Percentiles rank a stretch among this genome's conserved stretches.
Evolutionary conservation across 352 stramenopile genomes (phyloP).

Genomic region (Phytophthora pseudosyringae): DNA sequence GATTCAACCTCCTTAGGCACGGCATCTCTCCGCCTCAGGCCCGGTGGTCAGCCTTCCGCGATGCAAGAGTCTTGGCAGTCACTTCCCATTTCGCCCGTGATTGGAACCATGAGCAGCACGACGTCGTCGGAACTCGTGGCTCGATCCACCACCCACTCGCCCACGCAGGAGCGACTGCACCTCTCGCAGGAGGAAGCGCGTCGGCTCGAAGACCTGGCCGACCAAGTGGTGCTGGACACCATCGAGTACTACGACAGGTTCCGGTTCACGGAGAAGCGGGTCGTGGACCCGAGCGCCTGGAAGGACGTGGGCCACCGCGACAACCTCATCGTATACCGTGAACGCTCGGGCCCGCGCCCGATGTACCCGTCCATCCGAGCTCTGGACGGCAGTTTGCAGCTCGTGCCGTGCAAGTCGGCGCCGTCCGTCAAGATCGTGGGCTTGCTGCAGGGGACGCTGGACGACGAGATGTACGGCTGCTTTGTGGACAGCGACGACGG

Average conservation of each 20-base stretch:
- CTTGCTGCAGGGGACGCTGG: slow-evolving; percentile 43
- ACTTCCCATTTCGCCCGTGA: slow-evolving; percentile 21
- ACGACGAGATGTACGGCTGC: slow-evolving; percentile 61
- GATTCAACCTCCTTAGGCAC: slow-evolving; percentile 22
- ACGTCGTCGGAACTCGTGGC: slow-evolving; percentile 28
- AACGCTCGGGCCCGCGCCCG: slow-evolving; percentile 31
- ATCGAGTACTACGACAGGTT: slow-evolving; percentile 48
- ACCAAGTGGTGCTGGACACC: slow-evolving; percentile 48
- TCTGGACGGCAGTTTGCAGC: slow-evolving; percentile 33
- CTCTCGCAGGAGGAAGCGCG: slow-evolving; percentile 29
- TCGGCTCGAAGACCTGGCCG: slow-evolving; percentile 36
- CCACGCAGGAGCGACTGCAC: slow-evolving; percentile 21
- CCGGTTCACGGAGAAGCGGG: slow-evolving; percentile 39
- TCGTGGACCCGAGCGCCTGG: slow-evolving; percentile 47
- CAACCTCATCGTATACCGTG: slow-evolving; percentile 55
- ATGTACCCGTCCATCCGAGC: slow-evolving; percentile 44
- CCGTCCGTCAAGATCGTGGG: slow-evolving; percentile 45
- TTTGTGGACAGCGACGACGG: slow-evolving; percentile 53
- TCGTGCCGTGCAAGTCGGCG: slow-evolving; percentile 38
- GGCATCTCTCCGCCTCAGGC: neutral
- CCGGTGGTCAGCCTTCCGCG: neutral
- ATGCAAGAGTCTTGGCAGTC: neutral
- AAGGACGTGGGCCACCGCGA: slow-evolving; percentile 52
- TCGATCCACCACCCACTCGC: slow-evolving; percentile 11
- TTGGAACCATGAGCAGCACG: slow-evolving; percentile 30